Percentiles rank a stretch among this genome's conserved stretches.
These are phyloP conservation scores for Alternaria sp. DNA, from an alignment of 2,329 filamentous ascomycete genomes.

Conservation along the genomic window DNA sequence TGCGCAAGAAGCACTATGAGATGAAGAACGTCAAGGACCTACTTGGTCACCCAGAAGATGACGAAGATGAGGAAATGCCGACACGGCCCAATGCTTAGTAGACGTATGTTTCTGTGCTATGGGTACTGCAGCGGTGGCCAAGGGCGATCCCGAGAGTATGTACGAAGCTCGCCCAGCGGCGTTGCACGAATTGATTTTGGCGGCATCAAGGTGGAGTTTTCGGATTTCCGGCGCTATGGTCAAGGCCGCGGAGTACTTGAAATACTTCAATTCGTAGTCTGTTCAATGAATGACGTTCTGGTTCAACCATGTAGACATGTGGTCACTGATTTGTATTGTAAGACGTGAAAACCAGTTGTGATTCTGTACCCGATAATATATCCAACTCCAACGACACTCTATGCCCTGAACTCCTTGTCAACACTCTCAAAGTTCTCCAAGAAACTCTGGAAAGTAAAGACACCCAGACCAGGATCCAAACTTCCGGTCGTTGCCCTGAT, in stretches of 20 bases:
- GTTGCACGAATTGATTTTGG: constrained; percentile 12
- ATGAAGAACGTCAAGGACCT: constrained; percentile 93
- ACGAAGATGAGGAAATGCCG: constrained; percentile 15
- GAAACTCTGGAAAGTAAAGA: constrained; percentile 88
- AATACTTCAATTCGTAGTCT: constrained; percentile 1
- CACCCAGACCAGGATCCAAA: constrained; percentile 84
- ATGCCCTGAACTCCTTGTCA: constrained; percentile 73
- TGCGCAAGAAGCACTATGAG: constrained; percentile 97
- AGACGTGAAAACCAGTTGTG: neutral
- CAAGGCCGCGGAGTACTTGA: neutral
- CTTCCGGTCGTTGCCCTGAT: constrained; percentile 87
- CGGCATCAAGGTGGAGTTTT: constrained; percentile 20
- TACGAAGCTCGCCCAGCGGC: neutral
- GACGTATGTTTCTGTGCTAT: neutral
- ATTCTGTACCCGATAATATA: neutral
- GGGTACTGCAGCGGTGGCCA: neutral
- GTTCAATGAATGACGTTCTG: neutral
- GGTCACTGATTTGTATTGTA: neutral
- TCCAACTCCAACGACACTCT: neutral
- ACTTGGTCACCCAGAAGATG: constrained; percentile 60
- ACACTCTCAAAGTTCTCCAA: constrained; percentile 85
- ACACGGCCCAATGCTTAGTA: constrained; percentile 9
- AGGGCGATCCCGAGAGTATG: neutral
- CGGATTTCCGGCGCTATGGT: neutral
- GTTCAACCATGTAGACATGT: neutral